phyloP scores from a whole-genome alignment of 805 yeast species.

The Metschnikowia matae region DNA sequence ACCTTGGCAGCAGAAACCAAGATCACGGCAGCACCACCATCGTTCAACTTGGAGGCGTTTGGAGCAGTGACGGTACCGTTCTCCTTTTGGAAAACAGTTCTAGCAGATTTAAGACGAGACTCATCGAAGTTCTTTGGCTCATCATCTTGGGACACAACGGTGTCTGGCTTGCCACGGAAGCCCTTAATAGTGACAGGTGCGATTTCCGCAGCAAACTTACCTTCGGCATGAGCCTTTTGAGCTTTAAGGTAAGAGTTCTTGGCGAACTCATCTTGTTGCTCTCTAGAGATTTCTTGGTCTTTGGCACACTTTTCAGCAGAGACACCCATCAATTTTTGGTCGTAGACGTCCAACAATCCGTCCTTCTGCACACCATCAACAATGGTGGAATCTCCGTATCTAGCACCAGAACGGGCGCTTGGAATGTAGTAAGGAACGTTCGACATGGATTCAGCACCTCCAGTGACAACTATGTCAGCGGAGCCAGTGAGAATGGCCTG shows the following conservation, averaged over 20 bases:
- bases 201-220: slow-evolving; percentile 80
- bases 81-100: slow-evolving; percentile 92
- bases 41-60: slow-evolving; percentile 93
- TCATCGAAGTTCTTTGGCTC: slow-evolving; percentile 78
- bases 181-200: slow-evolving; percentile 89
- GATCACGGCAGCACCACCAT: slow-evolving; percentile 95
- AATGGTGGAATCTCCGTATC: slow-evolving; percentile 76
- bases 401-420: slow-evolving; percentile 78
- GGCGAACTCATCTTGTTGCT: slow-evolving; percentile 87
- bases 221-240: slow-evolving; percentile 69
- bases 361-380: slow-evolving; percentile 91
- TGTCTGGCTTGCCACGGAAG: slow-evolving; percentile 80
- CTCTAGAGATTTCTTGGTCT: slow-evolving; percentile 74
- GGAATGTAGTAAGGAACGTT: slow-evolving; percentile 92
- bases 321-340: slow-evolving; percentile 87
- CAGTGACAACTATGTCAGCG: slow-evolving; percentile 91
- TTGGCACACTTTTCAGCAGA: slow-evolving; percentile 95
- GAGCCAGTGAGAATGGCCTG: slow-evolving; percentile 84
- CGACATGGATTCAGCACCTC: slow-evolving; percentile 98
- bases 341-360: slow-evolving; percentile 91
- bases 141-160: slow-evolving; percentile 70
- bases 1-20: slow-evolving; percentile 82
- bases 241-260: slow-evolving; percentile 83
- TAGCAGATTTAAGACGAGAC: slow-evolving; percentile 70
- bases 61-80: slow-evolving; percentile 97